phyloP scores from a whole-genome alignment of 495 filamentous ascomycete genomes.

The Lindgomyces ingoldianus region DNA sequence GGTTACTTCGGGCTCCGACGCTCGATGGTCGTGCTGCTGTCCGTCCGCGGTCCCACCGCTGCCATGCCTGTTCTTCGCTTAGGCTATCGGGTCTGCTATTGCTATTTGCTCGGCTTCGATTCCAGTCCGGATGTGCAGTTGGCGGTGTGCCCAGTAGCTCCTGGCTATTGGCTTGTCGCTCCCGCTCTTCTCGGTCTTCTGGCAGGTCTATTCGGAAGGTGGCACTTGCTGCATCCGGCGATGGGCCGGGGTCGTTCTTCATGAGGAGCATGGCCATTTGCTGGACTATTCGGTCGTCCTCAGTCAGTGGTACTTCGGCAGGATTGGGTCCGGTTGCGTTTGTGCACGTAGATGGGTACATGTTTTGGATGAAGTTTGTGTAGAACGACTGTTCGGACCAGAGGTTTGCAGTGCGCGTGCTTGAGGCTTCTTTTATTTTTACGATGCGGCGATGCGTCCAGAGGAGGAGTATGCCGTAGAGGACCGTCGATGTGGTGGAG shows the following conservation, averaged over 20 bases:
- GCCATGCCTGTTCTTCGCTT: conserved; percentile 26
- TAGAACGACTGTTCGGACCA: conserved; percentile 36
- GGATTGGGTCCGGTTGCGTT: conserved; percentile 8
- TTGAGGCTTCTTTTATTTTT: conserved; percentile 14
- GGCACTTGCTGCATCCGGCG: conserved; percentile 31
- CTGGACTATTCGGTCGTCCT: conserved; percentile 45
- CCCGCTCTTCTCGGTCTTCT: conserved; percentile 34
- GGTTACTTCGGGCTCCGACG: conserved; percentile 10
- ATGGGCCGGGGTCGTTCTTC: conserved; percentile 31
- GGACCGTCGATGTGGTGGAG: conserved; percentile 36
- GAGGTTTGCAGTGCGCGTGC: conserved; percentile 10
- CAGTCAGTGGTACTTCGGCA: conserved; percentile 29
- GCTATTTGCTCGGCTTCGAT: conserved; percentile 14
- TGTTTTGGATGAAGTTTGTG: conserved; percentile 42
- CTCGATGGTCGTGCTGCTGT: conserved; percentile 22
- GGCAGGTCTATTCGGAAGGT: conserved; percentile 40
- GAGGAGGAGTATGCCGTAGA: conserved; percentile 43
- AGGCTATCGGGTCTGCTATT: conserved; percentile 23
- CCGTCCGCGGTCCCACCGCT: conserved; percentile 35
- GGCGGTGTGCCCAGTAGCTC: conserved; percentile 27
- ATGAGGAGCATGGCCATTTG: conserved; percentile 46
- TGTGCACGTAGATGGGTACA: conserved; percentile 33
- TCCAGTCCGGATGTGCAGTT: conserved; percentile 6
- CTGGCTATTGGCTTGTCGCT: conserved; percentile 25
- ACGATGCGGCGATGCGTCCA: conserved; percentile 42